Percentiles rank a stretch among this genome's conserved stretches.
Evolutionary conservation across 228 moss, liverwort and hornwort genomes (phyloP).

Genomic region (Sphagnum magellanicum): DNA sequence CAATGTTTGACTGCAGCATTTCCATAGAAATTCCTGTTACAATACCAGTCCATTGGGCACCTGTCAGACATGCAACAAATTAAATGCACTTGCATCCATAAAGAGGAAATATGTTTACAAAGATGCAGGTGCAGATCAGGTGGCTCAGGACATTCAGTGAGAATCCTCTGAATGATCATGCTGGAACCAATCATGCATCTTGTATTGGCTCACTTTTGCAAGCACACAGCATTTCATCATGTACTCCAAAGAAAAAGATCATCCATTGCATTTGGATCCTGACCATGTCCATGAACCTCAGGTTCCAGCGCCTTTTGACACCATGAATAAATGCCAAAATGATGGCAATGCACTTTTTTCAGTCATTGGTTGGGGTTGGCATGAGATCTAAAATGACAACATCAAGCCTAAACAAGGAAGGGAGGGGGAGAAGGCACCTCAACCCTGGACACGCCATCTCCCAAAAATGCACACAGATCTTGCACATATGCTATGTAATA

Average conservation of each 20-base stretch:
- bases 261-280: constrained; percentile 74
- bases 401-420: background rate
- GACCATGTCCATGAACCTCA: constrained; percentile 82
- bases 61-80: constrained; percentile 22
- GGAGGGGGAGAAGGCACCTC: constrained; percentile 40
- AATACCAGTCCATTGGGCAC: constrained; percentile 99
- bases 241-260: constrained; percentile 90
- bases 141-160: too few species aligned
- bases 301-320: constrained; percentile 64
- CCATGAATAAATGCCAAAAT: background rate
- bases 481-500: constrained; percentile 94
- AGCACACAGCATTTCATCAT: constrained; percentile 94
- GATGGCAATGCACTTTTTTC: too few species aligned
- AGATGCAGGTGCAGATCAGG: too few species aligned
- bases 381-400: too few species aligned
- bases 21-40: constrained; percentile 97
- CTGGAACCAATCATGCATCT: constrained; percentile 22
- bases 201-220: constrained; percentile 80
- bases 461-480: constrained; percentile 83
- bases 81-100: too few species aligned
- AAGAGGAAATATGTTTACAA: too few species aligned
- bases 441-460: constrained; percentile 90
- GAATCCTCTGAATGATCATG: too few species aligned
- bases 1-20: constrained; percentile 74
- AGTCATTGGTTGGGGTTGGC: too few species aligned